These are phyloP conservation scores for Actinidia chinensis DNA, from an alignment of 179 eudicot species.

Conservation along the genomic window DNA sequence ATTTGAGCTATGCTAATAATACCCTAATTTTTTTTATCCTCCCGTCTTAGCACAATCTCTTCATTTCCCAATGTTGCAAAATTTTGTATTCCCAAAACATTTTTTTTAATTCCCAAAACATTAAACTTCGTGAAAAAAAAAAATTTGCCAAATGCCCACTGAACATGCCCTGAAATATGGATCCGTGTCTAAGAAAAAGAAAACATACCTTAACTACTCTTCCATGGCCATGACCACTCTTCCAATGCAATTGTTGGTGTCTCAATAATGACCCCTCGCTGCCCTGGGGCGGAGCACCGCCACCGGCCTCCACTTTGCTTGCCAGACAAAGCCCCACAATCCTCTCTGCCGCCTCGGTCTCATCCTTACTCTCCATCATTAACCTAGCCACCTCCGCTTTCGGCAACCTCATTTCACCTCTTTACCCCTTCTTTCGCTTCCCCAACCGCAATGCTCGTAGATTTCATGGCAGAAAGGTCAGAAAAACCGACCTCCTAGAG, in stretches of 20 bases:
- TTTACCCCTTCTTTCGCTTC: constrained; percentile 2
- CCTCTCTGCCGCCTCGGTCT: constrained; percentile 56
- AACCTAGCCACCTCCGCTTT: constrained; percentile 71
- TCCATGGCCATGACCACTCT: constrained; percentile 38
- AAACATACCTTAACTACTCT: constrained; percentile 23
- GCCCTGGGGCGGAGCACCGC: background rate
- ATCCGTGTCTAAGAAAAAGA: background rate
- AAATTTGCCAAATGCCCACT: background rate
- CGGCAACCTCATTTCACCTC: constrained; percentile 68
- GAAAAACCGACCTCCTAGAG: constrained; percentile 71
- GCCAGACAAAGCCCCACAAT: constrained; percentile 54
- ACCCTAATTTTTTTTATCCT: too few species aligned
- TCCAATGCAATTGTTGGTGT: constrained; percentile 24
- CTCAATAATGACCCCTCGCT: background rate
- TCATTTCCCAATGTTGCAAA: background rate
- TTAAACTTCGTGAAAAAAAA: background rate
- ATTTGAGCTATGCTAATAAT: background rate
- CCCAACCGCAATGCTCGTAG: constrained; percentile 19
- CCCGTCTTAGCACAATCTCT: too few species aligned
- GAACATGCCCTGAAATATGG: constrained; percentile 24
- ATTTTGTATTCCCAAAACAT: background rate
- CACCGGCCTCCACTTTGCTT: constrained; percentile 20
- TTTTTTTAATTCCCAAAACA: background rate
- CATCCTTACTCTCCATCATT: constrained; percentile 53
- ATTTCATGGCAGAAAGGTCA: constrained; percentile 52